These are phyloP conservation scores for Dioszegia crocea DNA, from an alignment of 768 basidiomycete genomes.

Conservation along the genomic window DNA sequence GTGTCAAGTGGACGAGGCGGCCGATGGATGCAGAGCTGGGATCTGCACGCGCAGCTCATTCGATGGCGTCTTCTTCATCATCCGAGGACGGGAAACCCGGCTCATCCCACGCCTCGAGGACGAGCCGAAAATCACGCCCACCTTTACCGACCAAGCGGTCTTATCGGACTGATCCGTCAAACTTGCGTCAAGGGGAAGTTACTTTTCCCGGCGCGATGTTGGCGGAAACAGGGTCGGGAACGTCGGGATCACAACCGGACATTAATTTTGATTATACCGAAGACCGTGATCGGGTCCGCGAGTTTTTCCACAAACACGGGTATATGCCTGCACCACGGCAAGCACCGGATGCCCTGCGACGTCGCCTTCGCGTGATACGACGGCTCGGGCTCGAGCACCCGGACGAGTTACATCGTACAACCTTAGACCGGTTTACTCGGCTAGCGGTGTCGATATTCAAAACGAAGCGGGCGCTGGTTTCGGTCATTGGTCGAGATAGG, in stretches of 20 bases:
- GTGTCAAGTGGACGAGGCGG: not conserved
- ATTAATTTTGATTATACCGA: constrained; percentile 13
- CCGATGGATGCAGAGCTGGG: constrained; percentile 19
- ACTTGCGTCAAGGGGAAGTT: too few species aligned
- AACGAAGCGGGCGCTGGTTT: constrained; percentile 31
- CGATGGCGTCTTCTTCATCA: constrained; percentile 12
- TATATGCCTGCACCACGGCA: constrained; percentile 39
- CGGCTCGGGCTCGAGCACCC: constrained; percentile 32
- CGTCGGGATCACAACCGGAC: constrained; percentile 20
- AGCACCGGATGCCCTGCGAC: constrained; percentile 23
- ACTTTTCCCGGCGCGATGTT: too few species aligned
- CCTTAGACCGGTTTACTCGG: constrained; percentile 42
- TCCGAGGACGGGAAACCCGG: constrained; percentile 1
- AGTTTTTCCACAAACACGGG: constrained; percentile 31
- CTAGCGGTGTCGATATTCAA: constrained; percentile 40
- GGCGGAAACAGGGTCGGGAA: constrained; percentile 19
- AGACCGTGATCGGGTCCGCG: constrained; percentile 23
- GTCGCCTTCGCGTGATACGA: constrained; percentile 35
- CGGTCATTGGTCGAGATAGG: constrained; percentile 33
- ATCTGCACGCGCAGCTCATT: constrained; percentile 4
- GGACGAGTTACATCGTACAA: constrained; percentile 17
- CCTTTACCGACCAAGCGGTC: not conserved
- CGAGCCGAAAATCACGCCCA: constrained; percentile 7
- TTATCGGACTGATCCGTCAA: too few species aligned
- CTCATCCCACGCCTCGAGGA: constrained; percentile 13